phyloP scores from a whole-genome alignment of 2,329 filamentous ascomycete genomes.

The Aspergillus chevalieri region DNA sequence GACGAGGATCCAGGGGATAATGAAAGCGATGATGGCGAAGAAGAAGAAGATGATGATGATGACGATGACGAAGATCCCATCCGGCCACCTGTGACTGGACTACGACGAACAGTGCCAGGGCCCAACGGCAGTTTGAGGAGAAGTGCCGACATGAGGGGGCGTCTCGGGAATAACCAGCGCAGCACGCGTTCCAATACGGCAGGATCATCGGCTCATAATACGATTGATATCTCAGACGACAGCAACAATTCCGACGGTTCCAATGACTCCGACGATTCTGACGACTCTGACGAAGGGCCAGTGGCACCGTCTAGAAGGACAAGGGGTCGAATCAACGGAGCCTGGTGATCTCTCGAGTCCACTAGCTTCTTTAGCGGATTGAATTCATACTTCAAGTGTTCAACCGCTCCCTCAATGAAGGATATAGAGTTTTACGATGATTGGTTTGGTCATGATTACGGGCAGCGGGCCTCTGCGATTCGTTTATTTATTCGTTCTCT shows the following conservation, averaged over 20 bases:
- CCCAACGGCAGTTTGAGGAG: not conserved
- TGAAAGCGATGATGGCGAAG: constrained; percentile 7
- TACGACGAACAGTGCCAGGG: constrained; percentile 4
- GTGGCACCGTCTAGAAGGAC: constrained; percentile 17
- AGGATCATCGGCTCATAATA: constrained; percentile 17
- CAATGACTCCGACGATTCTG: constrained; percentile 10
- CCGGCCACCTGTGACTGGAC: constrained; percentile 10
- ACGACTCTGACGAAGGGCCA: constrained; percentile 24
- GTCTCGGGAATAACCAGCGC: not conserved
- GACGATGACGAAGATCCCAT: constrained; percentile 18
- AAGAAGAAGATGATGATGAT: constrained; percentile 6
- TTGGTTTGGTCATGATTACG: too few relatives aligned
- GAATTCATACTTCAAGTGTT: too few relatives aligned
- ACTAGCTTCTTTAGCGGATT: too few relatives aligned
- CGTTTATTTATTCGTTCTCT: too few relatives aligned
- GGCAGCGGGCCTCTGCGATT: too few relatives aligned
- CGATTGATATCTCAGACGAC: constrained; percentile 16
- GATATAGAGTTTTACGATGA: too few relatives aligned
- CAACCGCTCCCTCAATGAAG: too few relatives aligned
- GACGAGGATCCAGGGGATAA: constrained; percentile 11
- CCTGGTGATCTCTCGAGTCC: not conserved
- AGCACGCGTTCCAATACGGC: not conserved
- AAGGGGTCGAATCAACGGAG: constrained; percentile 5
- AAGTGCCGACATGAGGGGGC: not conserved
- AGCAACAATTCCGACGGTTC: constrained; percentile 22